Percentiles rank a stretch among this genome's conserved stretches.
Evolutionary conservation across 352 stramenopile species (phyloP).

Genomic region (Peronosclerospora sorghi): DNA sequence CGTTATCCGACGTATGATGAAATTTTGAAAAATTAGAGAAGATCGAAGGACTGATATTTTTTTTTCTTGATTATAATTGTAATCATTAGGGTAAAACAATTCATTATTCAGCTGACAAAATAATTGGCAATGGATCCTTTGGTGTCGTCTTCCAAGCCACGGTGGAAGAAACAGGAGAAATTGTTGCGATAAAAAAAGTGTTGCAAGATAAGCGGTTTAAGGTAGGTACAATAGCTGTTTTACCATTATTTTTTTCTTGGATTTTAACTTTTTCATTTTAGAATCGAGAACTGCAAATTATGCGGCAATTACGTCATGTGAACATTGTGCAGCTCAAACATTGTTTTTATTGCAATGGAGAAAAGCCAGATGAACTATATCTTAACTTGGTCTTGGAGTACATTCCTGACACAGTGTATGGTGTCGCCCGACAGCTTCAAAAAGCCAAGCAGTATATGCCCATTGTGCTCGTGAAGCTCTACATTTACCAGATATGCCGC

Average conservation of each 20-base stretch:
- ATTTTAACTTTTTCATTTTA: conserved; percentile 12
- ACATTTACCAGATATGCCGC: conserved; percentile 98
- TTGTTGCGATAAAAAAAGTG: conserved; percentile 99
- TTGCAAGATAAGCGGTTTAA: conserved; percentile 99
- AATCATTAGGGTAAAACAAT: conserved; percentile 80
- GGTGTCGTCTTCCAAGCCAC: conserved; percentile 98
- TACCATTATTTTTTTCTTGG: conserved; percentile 2
- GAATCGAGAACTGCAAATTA: conserved; percentile 99
- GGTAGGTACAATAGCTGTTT: conserved; percentile 22
- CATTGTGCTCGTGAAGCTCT: conserved; percentile 97
- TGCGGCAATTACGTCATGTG: conserved; percentile 96
- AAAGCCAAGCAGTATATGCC: conserved; percentile 96
- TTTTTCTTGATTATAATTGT: conserved; percentile 5
- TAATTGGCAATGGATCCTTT: conserved; percentile 99
- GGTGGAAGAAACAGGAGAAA: conserved; percentile 94
- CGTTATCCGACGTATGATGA: conserved; percentile 58
- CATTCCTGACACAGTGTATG: conserved; percentile 98
- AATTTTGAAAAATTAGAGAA: neutral
- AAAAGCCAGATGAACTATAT: conserved; percentile 95
- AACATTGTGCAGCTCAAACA: conserved; percentile 99
- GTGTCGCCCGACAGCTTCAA: conserved; percentile 91
- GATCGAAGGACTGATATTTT: neutral
- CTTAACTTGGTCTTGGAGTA: conserved; percentile 99
- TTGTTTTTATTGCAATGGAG: conserved; percentile 97
- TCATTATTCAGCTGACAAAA: conserved; percentile 95